A percentile compares a stretch with the other conserved stretches of the same genome.
Evolutionary conservation across 2,329 filamentous ascomycete species (phyloP).

Genomic region (Cytospora mali): DNA sequence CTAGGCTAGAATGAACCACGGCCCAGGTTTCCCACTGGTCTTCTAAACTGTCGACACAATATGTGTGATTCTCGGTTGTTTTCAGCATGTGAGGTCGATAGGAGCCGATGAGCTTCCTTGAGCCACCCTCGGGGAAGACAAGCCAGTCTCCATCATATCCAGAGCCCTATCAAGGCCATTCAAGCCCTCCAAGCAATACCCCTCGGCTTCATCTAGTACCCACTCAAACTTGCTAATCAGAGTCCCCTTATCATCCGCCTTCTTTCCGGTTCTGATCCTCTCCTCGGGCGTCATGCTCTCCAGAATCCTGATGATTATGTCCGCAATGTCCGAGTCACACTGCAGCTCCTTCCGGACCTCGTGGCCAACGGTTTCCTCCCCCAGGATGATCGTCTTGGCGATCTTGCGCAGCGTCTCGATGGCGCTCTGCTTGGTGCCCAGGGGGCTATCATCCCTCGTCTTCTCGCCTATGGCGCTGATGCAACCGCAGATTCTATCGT

Average conservation of each 20-base stretch:
- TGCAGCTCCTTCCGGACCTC: constrained; percentile 18
- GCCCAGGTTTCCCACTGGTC: no score
- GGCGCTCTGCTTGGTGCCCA: constrained; percentile 23
- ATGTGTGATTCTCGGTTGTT: no score
- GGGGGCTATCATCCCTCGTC: constrained; percentile 11
- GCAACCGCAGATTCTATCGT: constrained; percentile 10
- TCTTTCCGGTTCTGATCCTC: constrained; percentile 3
- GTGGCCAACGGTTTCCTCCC: constrained; percentile 10
- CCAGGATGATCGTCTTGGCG: constrained; percentile 20
- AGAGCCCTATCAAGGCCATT: background rate
- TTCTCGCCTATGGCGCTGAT: constrained; percentile 16
- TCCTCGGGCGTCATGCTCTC: constrained; percentile 20
- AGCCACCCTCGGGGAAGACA: background rate
- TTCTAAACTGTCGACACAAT: no score
- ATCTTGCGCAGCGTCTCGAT: constrained; percentile 28
- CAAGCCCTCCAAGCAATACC: background rate
- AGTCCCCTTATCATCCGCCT: constrained; percentile 1
- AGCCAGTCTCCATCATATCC: constrained; percentile 10
- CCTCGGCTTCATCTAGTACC: constrained; percentile 6
- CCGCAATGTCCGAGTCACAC: constrained; percentile 6
- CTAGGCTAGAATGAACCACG: background rate
- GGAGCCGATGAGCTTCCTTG: background rate
- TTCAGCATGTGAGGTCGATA: background rate
- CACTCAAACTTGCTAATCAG: constrained; percentile 13
- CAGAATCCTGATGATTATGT: constrained; percentile 11